These are phyloP conservation scores for Clathrospora elynae DNA, from an alignment of 2,329 filamentous ascomycete species.

Conservation along the genomic window DNA sequence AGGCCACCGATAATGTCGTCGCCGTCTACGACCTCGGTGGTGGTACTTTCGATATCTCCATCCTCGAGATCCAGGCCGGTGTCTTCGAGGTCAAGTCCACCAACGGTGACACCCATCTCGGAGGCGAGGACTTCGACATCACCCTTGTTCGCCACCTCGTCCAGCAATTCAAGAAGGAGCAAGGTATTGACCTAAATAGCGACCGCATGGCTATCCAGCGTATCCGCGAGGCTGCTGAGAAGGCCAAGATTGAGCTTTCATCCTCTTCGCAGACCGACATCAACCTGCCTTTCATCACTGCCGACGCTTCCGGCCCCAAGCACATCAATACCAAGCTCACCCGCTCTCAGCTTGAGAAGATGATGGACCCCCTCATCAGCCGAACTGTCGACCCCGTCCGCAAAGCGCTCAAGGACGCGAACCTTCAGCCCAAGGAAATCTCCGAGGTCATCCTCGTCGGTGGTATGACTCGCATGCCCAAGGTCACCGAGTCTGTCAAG, in stretches of 20 bases:
- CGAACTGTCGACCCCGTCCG: slow-evolving; percentile 89
- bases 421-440: slow-evolving; percentile 88
- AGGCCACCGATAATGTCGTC: slow-evolving; percentile 86
- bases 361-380: slow-evolving; percentile 87
- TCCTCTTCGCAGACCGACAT: slow-evolving; percentile 95
- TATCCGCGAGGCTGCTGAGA: slow-evolving; percentile 98
- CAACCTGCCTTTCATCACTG: slow-evolving; percentile 98
- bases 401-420: slow-evolving; percentile 96
- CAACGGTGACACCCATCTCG: slow-evolving; percentile 97
- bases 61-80: slow-evolving; percentile 95
- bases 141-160: slow-evolving; percentile 91
- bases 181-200: slow-evolving; percentile 82
- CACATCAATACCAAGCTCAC: slow-evolving; percentile 97
- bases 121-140: slow-evolving; percentile 98
- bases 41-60: slow-evolving; percentile 98
- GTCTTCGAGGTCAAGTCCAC: slow-evolving; percentile 99
- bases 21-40: slow-evolving; percentile 98
- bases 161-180: slow-evolving; percentile 95
- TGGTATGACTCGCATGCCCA: slow-evolving; percentile 99
- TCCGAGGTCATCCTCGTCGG: slow-evolving; percentile 97
- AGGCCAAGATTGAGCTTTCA: slow-evolving; percentile 98
- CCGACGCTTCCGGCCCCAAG: slow-evolving; percentile 92
- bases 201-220: slow-evolving; percentile 99
- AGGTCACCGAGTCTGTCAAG: slow-evolving; percentile 96
- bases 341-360: slow-evolving; percentile 87